Percentiles rank a stretch among this genome's conserved stretches.
phyloP scores from a whole-genome alignment of 768 basidiomycete genomes.

The Ramaria sp. region DNA sequence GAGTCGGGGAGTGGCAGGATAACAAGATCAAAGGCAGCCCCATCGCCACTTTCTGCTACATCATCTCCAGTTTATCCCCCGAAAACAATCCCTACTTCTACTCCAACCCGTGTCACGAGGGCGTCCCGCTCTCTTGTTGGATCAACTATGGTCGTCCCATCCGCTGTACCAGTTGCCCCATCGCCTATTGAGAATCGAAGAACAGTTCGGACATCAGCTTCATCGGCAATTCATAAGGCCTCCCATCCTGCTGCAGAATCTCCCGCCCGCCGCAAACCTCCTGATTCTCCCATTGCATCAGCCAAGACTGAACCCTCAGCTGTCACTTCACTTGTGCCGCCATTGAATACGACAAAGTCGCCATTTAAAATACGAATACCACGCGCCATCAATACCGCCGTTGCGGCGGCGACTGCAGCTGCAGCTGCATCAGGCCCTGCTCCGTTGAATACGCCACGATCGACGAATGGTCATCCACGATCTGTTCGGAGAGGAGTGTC shows the following conservation, averaged over 20 bases:
- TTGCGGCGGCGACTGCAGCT: constrained; percentile 8
- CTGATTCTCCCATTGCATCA: neutral
- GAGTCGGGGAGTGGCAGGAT: neutral
- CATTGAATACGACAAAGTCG: neutral
- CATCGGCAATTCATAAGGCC: neutral
- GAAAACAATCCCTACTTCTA: neutral
- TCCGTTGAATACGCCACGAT: neutral
- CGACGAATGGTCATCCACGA: neutral
- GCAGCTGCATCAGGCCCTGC: constrained; percentile 3
- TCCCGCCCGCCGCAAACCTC: neutral
- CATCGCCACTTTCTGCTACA: neutral
- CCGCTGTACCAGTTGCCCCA: neutral
- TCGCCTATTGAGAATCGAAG: neutral
- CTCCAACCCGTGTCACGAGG: neutral
- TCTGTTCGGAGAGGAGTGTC: neutral
- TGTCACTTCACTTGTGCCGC: neutral
- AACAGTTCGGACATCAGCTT: neutral
- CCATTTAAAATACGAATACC: constrained; percentile 11
- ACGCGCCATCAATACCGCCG: constrained; percentile 9
- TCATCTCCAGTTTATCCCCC: neutral
- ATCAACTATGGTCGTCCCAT: neutral
- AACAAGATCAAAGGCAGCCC: constrained; percentile 1
- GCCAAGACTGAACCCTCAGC: neutral
- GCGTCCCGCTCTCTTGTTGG: neutral
- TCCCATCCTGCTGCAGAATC: neutral